Evolutionary conservation across 257 asterid species (phyloP).

Genomic region (Solanum peruvianum): DNA sequence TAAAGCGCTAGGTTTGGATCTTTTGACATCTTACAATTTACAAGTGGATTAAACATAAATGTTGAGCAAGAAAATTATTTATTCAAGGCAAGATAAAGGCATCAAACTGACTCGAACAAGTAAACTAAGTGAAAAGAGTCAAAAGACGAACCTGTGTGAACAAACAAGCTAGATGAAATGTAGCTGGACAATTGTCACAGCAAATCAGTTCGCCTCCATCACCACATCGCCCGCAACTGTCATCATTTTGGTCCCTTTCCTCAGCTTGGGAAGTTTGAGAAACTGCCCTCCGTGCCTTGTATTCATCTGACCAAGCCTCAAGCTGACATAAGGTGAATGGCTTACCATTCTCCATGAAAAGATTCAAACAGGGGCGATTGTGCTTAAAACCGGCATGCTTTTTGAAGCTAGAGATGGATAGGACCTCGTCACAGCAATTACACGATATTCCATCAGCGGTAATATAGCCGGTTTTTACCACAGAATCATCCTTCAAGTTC

Average conservation of each 20-base stretch:
- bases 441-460: slow-evolving; percentile 78
- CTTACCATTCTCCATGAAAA: slow-evolving; percentile 77
- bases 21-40: not conserved
- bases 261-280: slow-evolving; percentile 42
- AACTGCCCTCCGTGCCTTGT: slow-evolving; percentile 49
- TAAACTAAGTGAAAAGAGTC: not conserved
- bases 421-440: slow-evolving; percentile 54
- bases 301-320: slow-evolving; percentile 97
- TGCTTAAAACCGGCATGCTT: slow-evolving; percentile 58
- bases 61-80: not conserved
- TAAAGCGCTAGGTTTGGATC: not conserved
- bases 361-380: slow-evolving; percentile 54
- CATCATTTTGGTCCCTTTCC: slow-evolving; percentile 88
- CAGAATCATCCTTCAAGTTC: slow-evolving; percentile 39
- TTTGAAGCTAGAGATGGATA: slow-evolving; percentile 66
- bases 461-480: slow-evolving; percentile 66
- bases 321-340: slow-evolving; percentile 79
- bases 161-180: slow-evolving; percentile 94
- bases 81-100: not conserved
- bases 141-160: slow-evolving; percentile 57
- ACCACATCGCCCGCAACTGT: slow-evolving; percentile 97
- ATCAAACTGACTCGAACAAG: not conserved
- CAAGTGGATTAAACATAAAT: not conserved
- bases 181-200: slow-evolving; percentile 96
- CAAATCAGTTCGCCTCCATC: slow-evolving; percentile 91